Evolutionary conservation across 2,329 filamentous ascomycete genomes (phyloP), one percentile per base, ranked within the genome.

Genomic region (Rhexocercosporidium sp.): DNA sequence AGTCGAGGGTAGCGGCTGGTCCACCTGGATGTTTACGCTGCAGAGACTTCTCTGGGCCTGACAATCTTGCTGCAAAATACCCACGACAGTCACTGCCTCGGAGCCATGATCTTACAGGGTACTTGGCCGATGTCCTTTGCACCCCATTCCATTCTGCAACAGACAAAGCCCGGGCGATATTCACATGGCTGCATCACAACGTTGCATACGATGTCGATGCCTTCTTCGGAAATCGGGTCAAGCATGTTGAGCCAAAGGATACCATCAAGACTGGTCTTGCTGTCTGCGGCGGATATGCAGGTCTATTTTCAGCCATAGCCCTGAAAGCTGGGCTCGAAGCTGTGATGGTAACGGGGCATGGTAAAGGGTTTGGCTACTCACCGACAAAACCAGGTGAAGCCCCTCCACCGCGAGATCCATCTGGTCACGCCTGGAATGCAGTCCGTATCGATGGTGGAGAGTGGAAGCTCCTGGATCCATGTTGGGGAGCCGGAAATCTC

Each of bases 181-280:
- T 98, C 77, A 93, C 92, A 0, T 99, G 96, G 96, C 88, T 94
- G 47, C 95, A 98, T 79, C 90, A 98, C 79, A 98, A 98, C 74
- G 90, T 99, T 66, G 85, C 85, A 56, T 99, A 98, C 77, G 93
- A 98, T 77, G 88, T 89, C 0, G 84, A 87, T 29, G 86, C 90
- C 27, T 97, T 97, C 81, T 96, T 96, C 76, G 87, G 85, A 65
- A 87, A 89, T 41, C 88, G 83, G 56, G 82, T 97, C 37, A 85
- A 88, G 69, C 83, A 86, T 8, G 89, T 88, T 49, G 90, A 88
- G 0, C 90, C 93, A 0, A 86, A 89, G 39, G 88, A 90, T 37
- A 95, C 92, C 0, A 87, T 98, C 12, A 85, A 88, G 34, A 86
- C 86, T 18, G 96, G 96, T 37, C 84, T 92, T 66, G 94, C 94